These are phyloP conservation scores for Dioscorea dumetorum DNA, from an alignment of 106 monocot species.

Conservation along the genomic window DNA sequence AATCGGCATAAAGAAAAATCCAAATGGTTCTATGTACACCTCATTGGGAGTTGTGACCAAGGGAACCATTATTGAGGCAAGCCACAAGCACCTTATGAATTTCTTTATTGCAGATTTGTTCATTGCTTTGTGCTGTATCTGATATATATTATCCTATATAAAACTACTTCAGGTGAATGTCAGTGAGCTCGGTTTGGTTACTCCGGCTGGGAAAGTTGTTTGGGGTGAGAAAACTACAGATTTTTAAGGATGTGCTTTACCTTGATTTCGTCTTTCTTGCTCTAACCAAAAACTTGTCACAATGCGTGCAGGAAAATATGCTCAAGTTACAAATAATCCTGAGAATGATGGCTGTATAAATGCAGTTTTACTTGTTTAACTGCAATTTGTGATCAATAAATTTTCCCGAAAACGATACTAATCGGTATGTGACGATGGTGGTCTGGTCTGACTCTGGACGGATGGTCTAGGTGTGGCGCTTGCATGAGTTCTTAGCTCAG, in stretches of 20 bases:
- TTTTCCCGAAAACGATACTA: too few species aligned
- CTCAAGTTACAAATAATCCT: constrained; percentile 95
- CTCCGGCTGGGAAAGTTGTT: constrained; percentile 93
- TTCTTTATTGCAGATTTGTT: too few species aligned
- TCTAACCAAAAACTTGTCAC: background rate
- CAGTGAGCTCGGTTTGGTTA: constrained; percentile 95
- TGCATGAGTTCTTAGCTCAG: too few species aligned
- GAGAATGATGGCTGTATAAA: constrained; percentile 99
- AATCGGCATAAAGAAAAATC: constrained; percentile 95
- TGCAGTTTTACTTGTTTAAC: constrained; percentile 50
- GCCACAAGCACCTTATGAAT: too few species aligned
- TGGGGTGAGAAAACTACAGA: constrained; percentile 50
- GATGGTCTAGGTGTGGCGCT: too few species aligned
- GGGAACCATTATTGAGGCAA: constrained; percentile 94
- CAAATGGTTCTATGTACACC: constrained; percentile 90
- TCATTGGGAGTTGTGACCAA: constrained; percentile 87
- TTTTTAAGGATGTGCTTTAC: background rate
- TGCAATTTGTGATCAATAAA: too few species aligned
- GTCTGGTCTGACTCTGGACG: too few species aligned
- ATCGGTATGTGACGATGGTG: too few species aligned
- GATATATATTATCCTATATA: too few species aligned
- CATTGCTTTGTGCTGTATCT: too few species aligned
- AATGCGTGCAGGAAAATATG: constrained; percentile 77
- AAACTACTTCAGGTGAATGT: constrained; percentile 68
- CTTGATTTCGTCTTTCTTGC: background rate